Base-by-base conservation (phyloP, 495 filamentous ascomycete species). In the Penicillium coprophilum region DNA sequence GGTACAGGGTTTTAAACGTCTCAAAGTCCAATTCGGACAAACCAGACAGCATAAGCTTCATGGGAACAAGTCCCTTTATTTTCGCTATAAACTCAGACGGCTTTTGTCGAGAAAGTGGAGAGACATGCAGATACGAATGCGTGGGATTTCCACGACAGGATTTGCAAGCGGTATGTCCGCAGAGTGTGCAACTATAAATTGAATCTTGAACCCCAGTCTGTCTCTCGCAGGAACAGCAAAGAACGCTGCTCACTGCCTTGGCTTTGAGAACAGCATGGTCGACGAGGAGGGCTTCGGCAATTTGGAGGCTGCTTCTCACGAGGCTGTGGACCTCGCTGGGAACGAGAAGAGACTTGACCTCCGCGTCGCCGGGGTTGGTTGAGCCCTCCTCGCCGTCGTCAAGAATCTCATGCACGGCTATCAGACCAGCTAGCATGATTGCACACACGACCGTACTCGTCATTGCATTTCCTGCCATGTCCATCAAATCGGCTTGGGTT, bases 391-490 rank as follows among this genome's bases (percentile, higher is more conserved):
- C 27, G 4, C 48, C 60, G 19, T 51, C 12, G 20, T 67, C 39
- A 23, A 84, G 57, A 6, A 76, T 61, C 13, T 72, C 57, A 20
- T 77, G 56, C 17, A 70, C 71, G 15, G 64, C 64, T 20, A 84
- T 80, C 23, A 89, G 63, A 0, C 79, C 78, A 17, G 80, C 61
- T 1, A 89, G 55, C 7, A 89, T 77, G 1, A 81, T 80, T 4
- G 82, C 76, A 1, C 87, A 86, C 6, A 92, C 83, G 8, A 90
- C 86, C 0, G 90, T 87, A 4, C 86, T 82, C 3, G 81, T 82
- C 91, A 96, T 96, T 1, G 91, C 91, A 64, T 96, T 96, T 0
- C 91, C 91, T 3, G 87, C 88, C 6, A 96, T 75, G 55, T 92
- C 82, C 49, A 85, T 83, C 8, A 91, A 73, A 27, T 94, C 77